Evolutionary conservation across 345 rosid genomes (phyloP).

Genomic region (Citrus australasica): DNA sequence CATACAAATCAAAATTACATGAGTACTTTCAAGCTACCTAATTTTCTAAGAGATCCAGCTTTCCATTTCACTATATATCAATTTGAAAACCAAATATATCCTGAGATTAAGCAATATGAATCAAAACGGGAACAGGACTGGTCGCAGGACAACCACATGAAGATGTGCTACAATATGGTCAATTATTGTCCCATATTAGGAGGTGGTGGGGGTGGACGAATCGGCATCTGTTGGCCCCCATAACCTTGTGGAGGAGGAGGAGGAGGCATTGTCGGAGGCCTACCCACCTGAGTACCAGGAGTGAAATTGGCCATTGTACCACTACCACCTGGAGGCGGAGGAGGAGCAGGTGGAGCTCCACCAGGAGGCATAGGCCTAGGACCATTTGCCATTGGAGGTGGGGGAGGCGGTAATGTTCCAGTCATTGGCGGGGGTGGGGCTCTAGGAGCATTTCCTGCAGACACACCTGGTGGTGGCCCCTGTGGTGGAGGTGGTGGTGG

Average conservation of each 20-base stretch:
- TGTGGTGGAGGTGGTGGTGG: conserved; percentile 76
- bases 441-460: conserved; percentile 36
- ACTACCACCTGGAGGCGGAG: conserved; percentile 69
- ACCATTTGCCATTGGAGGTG: conserved; percentile 76
- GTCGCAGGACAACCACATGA: neutral
- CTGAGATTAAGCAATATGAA: neutral
- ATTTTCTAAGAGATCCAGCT: neutral
- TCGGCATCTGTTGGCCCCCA: conserved; percentile 49
- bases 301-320: conserved; percentile 64
- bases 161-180: neutral
- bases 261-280: conserved; percentile 49
- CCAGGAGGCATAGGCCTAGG: conserved; percentile 69
- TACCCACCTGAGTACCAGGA: conserved; percentile 43
- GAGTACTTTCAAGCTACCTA: neutral
- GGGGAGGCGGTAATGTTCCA: conserved; percentile 73
- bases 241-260: conserved; percentile 54
- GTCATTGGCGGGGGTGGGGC: conserved; percentile 44
- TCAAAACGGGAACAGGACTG: neutral
- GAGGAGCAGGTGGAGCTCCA: conserved; percentile 61
- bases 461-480: conserved; percentile 46
- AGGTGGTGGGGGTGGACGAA: conserved; percentile 24
- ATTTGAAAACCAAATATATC: neutral
- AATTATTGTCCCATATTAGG: conserved; percentile 17
- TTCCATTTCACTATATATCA: neutral
- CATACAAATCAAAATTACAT: neutral